Conservation (phyloP, 352 stramenopile species). For the Globisporangium splendens region DNA sequence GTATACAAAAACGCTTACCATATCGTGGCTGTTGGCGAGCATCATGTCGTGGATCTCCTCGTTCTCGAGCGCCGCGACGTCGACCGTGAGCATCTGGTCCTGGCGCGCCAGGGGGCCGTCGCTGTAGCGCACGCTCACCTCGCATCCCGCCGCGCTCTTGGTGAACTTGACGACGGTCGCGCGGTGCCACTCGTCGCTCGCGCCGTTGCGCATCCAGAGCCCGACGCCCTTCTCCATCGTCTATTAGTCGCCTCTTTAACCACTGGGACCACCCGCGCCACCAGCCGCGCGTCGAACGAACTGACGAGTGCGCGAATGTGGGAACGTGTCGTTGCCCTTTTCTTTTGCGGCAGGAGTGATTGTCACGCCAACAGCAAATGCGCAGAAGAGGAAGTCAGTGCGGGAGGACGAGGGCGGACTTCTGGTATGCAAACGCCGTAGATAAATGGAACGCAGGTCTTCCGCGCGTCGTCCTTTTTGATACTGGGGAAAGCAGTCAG, state of each 20-base stretch:
- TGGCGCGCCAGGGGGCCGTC: constrained; percentile 46
- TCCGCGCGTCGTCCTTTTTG: constrained; percentile 8
- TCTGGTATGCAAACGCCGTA: background rate
- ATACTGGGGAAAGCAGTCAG: constrained; percentile 8
- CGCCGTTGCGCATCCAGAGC: constrained; percentile 68
- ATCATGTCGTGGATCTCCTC: constrained; percentile 52
- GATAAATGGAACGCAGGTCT: background rate
- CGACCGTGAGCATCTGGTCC: constrained; percentile 45
- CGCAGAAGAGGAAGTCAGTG: too few species aligned
- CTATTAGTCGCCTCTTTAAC: too few species aligned
- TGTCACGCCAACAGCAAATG: constrained; percentile 3
- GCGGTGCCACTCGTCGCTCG: constrained; percentile 66
- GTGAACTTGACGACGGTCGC: constrained; percentile 51
- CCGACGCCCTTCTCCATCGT: constrained; percentile 80
- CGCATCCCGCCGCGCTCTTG: constrained; percentile 17
- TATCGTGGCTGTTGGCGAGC: constrained; percentile 83
- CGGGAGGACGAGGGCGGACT: background rate
- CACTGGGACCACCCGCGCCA: too few species aligned
- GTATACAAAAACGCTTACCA: constrained; percentile 27
- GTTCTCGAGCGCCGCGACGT: constrained; percentile 65
- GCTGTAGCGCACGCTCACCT: constrained; percentile 50
- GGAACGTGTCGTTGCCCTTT: background rate
- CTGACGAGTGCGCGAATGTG: too few species aligned
- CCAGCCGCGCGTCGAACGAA: too few species aligned
- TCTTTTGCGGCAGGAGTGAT: constrained; percentile 4